These are phyloP conservation scores for Yamadazyma tumulicola DNA, from an alignment of 805 yeast genomes.

Conservation along the genomic window DNA sequence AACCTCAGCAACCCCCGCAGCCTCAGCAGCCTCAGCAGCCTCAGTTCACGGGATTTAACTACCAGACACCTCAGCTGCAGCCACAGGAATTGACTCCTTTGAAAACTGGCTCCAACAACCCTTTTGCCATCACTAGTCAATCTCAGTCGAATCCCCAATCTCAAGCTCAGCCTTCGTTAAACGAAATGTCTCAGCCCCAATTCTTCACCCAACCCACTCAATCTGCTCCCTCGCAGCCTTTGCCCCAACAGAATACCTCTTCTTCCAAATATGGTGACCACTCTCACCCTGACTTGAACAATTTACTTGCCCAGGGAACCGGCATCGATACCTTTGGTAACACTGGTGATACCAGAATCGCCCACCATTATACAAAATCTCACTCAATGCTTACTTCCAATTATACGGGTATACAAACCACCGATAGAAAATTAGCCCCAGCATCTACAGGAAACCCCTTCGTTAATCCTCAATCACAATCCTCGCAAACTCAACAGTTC, in stretches of 20 bases:
- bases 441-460: slow-evolving; percentile 56
- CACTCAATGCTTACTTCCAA: slow-evolving; percentile 80
- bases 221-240: slow-evolving; percentile 21
- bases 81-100: slow-evolving; percentile 46
- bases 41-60: slow-evolving; percentile 28
- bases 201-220: slow-evolving; percentile 23
- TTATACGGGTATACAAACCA: slow-evolving; percentile 70
- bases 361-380: slow-evolving; percentile 87
- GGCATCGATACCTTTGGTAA: slow-evolving; percentile 94
- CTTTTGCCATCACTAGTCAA: slow-evolving; percentile 52
- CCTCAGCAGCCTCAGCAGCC: slow-evolving; percentile 33
- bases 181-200: slow-evolving; percentile 20
- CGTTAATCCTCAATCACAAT: slow-evolving; percentile 36
- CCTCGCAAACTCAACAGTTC: slow-evolving; percentile 8
- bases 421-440: slow-evolving; percentile 29
- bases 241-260: slow-evolving; percentile 31
- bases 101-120: slow-evolving; percentile 73
- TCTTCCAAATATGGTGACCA: slow-evolving; percentile 36
- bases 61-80: slow-evolving; percentile 28
- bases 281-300: slow-evolving; percentile 66
- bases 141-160: slow-evolving; percentile 20
- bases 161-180: slow-evolving; percentile 19
- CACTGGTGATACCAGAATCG: slow-evolving; percentile 77
- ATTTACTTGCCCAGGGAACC: slow-evolving; percentile 77
- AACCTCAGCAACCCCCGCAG: slow-evolving; percentile 18